Percentiles rank a stretch among this genome's conserved stretches.
Conservation (phyloP, 495 filamentous ascomycete genomes). For the Lophium mytilinum region DNA sequence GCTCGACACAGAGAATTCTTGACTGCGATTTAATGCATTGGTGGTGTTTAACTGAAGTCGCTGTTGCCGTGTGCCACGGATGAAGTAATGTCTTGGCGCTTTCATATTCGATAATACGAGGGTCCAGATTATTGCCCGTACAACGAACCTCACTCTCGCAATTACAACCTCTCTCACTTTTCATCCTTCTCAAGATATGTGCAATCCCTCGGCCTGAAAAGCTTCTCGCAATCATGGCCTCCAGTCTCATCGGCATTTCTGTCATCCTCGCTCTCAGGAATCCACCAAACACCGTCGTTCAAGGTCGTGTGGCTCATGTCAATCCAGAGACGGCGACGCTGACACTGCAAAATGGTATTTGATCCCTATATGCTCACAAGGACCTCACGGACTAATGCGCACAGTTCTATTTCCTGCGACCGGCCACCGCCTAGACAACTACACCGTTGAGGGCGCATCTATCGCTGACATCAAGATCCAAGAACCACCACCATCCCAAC, state of each 20-base stretch:
- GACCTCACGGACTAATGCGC: neutral
- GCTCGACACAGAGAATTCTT: too few species aligned
- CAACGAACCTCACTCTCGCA: neutral
- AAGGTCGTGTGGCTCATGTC: constrained; percentile 66
- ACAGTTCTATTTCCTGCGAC: constrained; percentile 46
- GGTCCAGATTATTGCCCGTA: too few species aligned
- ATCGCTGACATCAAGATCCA: constrained; percentile 52
- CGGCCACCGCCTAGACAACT: constrained; percentile 40
- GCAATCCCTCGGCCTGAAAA: neutral
- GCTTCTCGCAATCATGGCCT: constrained; percentile 43
- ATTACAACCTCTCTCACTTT: neutral
- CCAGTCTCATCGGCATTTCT: constrained; percentile 69
- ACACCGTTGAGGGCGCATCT: constrained; percentile 46
- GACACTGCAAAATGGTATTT: constrained; percentile 66
- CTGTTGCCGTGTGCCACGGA: too few species aligned
- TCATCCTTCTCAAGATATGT: neutral
- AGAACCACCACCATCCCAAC: constrained; percentile 6
- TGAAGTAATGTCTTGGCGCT: too few species aligned
- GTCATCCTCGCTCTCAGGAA: constrained; percentile 66
- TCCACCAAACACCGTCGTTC: constrained; percentile 57
- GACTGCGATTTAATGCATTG: too few species aligned
- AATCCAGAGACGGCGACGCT: constrained; percentile 57
- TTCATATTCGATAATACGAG: too few species aligned
- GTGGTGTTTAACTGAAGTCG: too few species aligned
- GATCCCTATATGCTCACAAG: neutral